These are phyloP conservation scores for Ambrosiella xylebori DNA, from an alignment of 2,329 filamentous ascomycete species.

Conservation along the genomic window DNA sequence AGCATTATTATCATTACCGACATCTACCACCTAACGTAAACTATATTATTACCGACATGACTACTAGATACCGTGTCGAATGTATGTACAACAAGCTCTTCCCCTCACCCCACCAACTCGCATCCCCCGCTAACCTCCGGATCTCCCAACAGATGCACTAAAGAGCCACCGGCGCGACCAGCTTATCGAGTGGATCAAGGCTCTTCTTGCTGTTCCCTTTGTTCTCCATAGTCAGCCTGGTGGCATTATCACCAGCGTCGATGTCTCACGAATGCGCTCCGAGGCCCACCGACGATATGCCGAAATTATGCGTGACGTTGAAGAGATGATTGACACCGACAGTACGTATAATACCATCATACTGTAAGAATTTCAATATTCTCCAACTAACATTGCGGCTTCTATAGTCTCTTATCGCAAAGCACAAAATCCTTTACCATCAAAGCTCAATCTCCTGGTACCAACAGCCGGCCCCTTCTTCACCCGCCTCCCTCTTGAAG, in stretches of 20 bases:
- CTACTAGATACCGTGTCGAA: conserved; percentile 52
- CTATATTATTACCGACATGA: conserved; percentile 28
- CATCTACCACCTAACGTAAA: background rate
- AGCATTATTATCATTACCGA: background rate
- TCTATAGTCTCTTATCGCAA: conserved; percentile 51
- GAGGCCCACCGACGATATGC: conserved; percentile 78
- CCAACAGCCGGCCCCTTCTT: conserved; percentile 89
- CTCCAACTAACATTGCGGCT: conserved; percentile 7
- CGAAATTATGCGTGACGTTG: conserved; percentile 89
- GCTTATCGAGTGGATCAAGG: conserved; percentile 96
- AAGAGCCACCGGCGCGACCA: conserved; percentile 86
- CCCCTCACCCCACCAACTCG: conserved; percentile 1
- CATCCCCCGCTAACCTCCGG: conserved; percentile 7
- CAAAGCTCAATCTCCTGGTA: conserved; percentile 83
- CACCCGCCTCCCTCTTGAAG: conserved; percentile 68
- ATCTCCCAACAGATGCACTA: conserved; percentile 33
- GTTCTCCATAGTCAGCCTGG: conserved; percentile 92
- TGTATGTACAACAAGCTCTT: conserved; percentile 32
- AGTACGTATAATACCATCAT: conserved; percentile 33
- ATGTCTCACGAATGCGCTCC: conserved; percentile 54
- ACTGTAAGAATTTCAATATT: background rate
- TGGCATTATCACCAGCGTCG: conserved; percentile 57
- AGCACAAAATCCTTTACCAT: conserved; percentile 47
- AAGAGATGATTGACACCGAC: conserved; percentile 80
- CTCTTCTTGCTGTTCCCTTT: conserved; percentile 82